Evolutionary conservation across 140 eudicot genomes (phyloP), one percentile per base, ranked within the genome.

Genomic region (Stevia rebaudiana): DNA sequence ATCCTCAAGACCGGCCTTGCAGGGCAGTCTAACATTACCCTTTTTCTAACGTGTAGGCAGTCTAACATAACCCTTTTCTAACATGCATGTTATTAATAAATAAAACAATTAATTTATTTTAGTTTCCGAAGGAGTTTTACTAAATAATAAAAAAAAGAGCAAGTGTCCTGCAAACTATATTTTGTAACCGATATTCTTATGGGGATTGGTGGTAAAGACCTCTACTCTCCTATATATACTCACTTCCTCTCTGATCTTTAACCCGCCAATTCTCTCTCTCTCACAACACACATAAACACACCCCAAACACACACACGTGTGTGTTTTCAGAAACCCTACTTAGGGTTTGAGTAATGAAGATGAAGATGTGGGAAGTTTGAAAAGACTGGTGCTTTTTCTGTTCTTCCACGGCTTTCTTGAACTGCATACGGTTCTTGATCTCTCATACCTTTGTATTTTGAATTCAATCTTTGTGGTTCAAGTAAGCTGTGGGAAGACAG

Each of bases 371-470:
- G 25, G 42, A 10, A 19, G 28, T n/a, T 1, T 63, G 24, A 19
- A 67, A 75, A 49, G 50, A 42, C 74, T 82, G 94, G 69, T 69
- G 47, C 79, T 72, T 65, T 76, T 77, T 72, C 76, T 85, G 74
- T 80, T 85, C 65, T 85, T 85, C 94, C 94, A 85, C 89, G 78
- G 94, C 94, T 85, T 85, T 85, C 89, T 85, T 85, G 94, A 82
- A 85, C 94, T 80, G 86, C 86, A 76, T 75, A 58, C 13, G 52
- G 16, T 16, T 47, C 19, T 36, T 49, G 16, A 41, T 72, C 36
- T n/a, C 36, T 8, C 16, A 24, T 50, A 42, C 39, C 39, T 58
- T 6, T 23, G 17, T 60, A 6, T 24, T 42, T 12, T n/a, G 39
- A 36, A 7, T 41, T 68, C 44, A 12, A 35, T 69, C 25, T 64